Base-by-base conservation (phyloP, 805 yeast genomes). In the Wickerhamiella nectarea region DNA sequence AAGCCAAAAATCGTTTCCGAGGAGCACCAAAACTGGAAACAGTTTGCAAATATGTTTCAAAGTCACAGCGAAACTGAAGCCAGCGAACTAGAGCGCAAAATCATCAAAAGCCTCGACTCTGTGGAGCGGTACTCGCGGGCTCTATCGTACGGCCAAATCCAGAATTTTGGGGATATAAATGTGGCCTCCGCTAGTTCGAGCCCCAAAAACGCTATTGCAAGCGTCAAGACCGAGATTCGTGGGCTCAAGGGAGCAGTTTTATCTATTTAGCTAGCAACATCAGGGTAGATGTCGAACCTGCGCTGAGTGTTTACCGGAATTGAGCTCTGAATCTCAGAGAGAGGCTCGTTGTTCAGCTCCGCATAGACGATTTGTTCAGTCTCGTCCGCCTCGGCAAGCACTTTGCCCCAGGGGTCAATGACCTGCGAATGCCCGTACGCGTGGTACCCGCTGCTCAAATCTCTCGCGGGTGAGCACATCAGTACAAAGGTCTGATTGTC, bases 391-490 rank as follows among this genome's bases (percentile, higher is more conserved):
- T 82, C 87, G 6, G 73, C 74, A 4, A 87, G 46, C 2, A 83
- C 66, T 0, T 73, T 68, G 0, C 97, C 98, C 84, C 93, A 82
- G 0, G 98, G 97, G 51, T 82, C 89, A 22, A 85, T 69, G 11
- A 87, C 78, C 53, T 84, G 69, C 0, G 94, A 75, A 53, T 85
- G 89, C 1, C 98, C 98, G 64, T 76, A 89, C 38, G 80, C 76
- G 56, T 85, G 95, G 43, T 67, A 66, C 5, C 93, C 91, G 47
- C 78, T 70, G 54, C 79, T 87, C 2, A 85, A 82, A 57, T 84
- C 85, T 55, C 96, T 72, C 6, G 95, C 83, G 3, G 57, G 58
- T 25, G 57, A 53, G 15, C 94, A 86, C 76, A 85, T 71, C 2
- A 89, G 63, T 7, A 86, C 94, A 58, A 71, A 91, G 43, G 80